These are phyloP conservation scores for Naganishia randhawae DNA, from an alignment of 768 basidiomycete species.

Conservation along the genomic window DNA sequence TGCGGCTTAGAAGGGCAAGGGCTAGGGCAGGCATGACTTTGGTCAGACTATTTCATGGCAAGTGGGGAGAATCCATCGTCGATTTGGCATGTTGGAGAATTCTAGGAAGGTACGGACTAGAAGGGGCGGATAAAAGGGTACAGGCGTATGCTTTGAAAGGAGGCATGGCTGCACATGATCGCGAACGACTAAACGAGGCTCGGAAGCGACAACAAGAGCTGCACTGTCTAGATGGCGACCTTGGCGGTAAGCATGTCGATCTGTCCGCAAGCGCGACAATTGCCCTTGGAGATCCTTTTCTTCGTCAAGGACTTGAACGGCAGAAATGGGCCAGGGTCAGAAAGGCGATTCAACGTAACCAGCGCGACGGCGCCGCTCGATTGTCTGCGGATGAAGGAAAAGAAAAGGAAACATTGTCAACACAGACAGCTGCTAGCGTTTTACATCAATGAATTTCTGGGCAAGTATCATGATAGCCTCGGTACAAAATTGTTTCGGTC, in stretches of 20 bases:
- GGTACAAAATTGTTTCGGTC: neutral
- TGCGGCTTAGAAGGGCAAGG: neutral
- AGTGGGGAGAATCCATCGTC: constrained; percentile 6
- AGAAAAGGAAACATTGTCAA: neutral
- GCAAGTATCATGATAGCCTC: neutral
- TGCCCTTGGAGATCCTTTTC: constrained; percentile 1
- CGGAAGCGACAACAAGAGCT: too few relatives aligned
- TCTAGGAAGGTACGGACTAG: constrained; percentile 9
- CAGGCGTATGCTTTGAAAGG: constrained; percentile 1
- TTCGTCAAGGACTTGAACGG: neutral
- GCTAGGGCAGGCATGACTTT: neutral
- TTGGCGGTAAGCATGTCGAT: too few relatives aligned
- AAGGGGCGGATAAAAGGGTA: neutral
- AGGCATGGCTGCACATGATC: neutral
- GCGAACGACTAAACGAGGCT: neutral
- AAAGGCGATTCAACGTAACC: neutral
- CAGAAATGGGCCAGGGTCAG: constrained; percentile 8
- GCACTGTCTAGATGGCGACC: neutral
- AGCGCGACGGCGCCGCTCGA: neutral
- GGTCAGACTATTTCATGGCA: neutral
- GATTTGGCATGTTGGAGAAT: constrained; percentile 8
- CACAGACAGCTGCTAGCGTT: neutral
- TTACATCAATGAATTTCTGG: neutral
- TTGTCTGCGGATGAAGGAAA: too few relatives aligned
- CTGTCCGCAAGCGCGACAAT: neutral